Evolutionary conservation across 202 grass and related monocot genomes (phyloP), one percentile per base, ranked within the genome.

Genomic region (Zoysia matrella): DNA sequence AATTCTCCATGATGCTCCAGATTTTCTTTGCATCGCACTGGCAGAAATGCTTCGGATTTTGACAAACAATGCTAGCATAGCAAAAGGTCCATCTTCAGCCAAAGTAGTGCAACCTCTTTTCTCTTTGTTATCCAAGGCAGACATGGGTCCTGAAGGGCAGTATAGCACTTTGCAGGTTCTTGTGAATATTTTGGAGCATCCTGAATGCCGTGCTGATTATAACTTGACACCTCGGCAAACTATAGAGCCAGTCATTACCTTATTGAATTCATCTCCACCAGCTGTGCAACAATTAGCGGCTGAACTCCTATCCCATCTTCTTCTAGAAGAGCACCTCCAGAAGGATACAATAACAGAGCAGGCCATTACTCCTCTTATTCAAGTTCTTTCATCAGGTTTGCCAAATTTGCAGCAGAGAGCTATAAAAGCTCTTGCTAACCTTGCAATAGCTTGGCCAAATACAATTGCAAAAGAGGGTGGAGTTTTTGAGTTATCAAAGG

Each of bases 161-260:
- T 94, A 99, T 80, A 96, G 89, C 76, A 91, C 91, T 18, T 83
- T 99, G 69, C 97, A 99, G 82, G 91, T 99, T 87, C 93, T 99
- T 83, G 91, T 99, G 54, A 99, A 99, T 84, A 96, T 99, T 83
- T 90, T 99, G 81, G 97, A 99, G 81, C 97, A 99, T 86, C 97
- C 97, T 48, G 89, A 96, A 82, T 99, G 97, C 50, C 97, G 93
- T 58, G 85, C 93, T 74, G 93, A 99, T 87, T 96, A 94, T 85
- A 93, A 91, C 71, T 72, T 99, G 87, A 94, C 89, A 71, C 89
- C 97, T 68, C 89, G 82, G 3, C 89, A 92, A 84, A 85, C 93
- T 71, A 92, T 99, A 75, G 97, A 96, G 69, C 97, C 97, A 82
- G 89, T 96, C 81, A 90, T 99, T 80, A 81, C 87, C 64, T 92